phyloP scores from a whole-genome alignment of 305 asterid species.

The Salvia sclarea region DNA sequence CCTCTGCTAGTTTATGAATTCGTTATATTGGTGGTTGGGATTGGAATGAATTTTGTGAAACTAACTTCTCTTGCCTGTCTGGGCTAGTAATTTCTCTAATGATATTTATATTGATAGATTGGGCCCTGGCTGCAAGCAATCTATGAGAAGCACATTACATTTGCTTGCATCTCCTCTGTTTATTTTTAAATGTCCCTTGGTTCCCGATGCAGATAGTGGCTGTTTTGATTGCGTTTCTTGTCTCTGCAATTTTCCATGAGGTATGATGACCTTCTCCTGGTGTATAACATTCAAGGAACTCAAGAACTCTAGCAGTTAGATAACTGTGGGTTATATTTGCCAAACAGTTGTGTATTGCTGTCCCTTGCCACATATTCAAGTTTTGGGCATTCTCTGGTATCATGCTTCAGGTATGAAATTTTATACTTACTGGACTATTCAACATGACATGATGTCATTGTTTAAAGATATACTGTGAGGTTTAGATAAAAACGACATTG shows the following conservation, averaged over 20 bases:
- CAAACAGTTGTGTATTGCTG: slow-evolving; percentile 86
- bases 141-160: slow-evolving; percentile 1
- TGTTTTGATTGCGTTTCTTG: slow-evolving; percentile 76
- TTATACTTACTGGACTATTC: background rate
- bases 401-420: slow-evolving; percentile 79
- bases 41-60: slow-evolving; percentile 16
- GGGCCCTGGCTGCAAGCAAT: slow-evolving; percentile 12
- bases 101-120: slow-evolving; percentile 8
- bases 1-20: too few relatives aligned
- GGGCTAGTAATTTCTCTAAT: background rate
- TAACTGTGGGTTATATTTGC: slow-evolving; percentile 31
- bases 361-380: slow-evolving; percentile 96
- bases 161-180: slow-evolving; percentile 12
- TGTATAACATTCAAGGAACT: slow-evolving; percentile 26
- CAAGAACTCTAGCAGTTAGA: slow-evolving; percentile 10
- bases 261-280: slow-evolving; percentile 38
- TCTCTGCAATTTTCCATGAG: slow-evolving; percentile 98
- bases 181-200: slow-evolving; percentile 19
- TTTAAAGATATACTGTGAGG: background rate
- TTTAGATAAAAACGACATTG: background rate
- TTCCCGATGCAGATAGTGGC: slow-evolving; percentile 69
- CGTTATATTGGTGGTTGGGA: too few relatives aligned
- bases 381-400: slow-evolving; percentile 94
- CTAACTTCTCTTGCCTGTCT: background rate
- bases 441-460: background rate